Percentiles rank a stretch among this genome's conserved stretches.
Evolutionary conservation across 2,329 filamentous ascomycete genomes (phyloP).

Genomic region (Colletotrichum cuscutae): DNA sequence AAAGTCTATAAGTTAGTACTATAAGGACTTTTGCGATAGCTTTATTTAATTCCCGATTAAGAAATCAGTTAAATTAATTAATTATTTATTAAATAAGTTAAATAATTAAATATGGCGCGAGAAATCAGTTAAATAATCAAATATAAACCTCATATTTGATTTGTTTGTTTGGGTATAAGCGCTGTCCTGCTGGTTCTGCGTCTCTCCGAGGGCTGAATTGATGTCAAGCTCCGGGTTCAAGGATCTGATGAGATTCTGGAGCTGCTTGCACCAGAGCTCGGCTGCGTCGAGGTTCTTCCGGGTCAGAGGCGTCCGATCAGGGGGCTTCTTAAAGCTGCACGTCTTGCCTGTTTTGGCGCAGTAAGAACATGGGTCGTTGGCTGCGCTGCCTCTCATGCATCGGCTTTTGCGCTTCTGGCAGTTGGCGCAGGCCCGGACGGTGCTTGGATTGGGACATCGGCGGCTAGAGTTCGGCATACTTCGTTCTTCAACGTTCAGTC

Average conservation of each 20-base stretch:
- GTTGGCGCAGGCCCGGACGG: slow-evolving; percentile 35
- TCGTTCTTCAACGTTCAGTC: not conserved
- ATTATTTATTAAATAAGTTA: no score
- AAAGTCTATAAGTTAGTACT: no score
- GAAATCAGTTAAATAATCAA: no score
- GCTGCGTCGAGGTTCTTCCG: slow-evolving; percentile 47
- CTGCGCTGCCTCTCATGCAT: slow-evolving; percentile 28
- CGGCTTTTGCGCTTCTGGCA: slow-evolving; percentile 36
- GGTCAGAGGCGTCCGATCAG: slow-evolving; percentile 46
- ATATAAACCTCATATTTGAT: no score
- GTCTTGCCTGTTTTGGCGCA: slow-evolving; percentile 42
- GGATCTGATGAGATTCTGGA: slow-evolving; percentile 41
- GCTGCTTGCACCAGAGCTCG: slow-evolving; percentile 41
- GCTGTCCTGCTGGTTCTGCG: not conserved
- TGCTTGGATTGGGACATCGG: not conserved
- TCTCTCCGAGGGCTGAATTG: slow-evolving; percentile 32
- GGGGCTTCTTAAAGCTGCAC: slow-evolving; percentile 46
- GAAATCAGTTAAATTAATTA: no score
- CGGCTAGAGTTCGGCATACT: not conserved
- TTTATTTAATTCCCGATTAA: no score
- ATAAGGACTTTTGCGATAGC: no score
- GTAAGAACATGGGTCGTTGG: slow-evolving; percentile 42
- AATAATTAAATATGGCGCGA: no score
- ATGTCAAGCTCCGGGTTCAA: slow-evolving; percentile 43
- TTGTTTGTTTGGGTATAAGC: no score